Conservation (phyloP, 495 filamentous ascomycete species). For the Sordaria brevicollis region DNA sequence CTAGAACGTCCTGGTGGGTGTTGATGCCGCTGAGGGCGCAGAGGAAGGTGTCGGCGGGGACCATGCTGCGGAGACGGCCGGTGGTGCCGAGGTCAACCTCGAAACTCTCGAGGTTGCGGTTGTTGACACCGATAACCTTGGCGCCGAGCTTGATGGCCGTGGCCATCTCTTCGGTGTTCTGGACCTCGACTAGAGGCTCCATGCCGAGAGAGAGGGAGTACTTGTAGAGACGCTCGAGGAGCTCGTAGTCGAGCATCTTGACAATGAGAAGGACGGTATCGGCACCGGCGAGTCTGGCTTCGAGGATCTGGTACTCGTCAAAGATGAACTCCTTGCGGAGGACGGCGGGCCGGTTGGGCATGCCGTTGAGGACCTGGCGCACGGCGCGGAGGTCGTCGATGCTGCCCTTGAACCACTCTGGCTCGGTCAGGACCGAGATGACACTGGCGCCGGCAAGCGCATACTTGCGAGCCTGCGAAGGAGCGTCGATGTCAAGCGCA, state of each 20-base stretch:
- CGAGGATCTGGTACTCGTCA: slow-evolving; percentile 95
- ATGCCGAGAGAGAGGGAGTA: slow-evolving; percentile 89
- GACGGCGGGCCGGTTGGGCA: slow-evolving; percentile 85
- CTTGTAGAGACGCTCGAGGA: slow-evolving; percentile 69
- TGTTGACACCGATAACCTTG: slow-evolving; percentile 97
- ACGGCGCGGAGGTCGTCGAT: slow-evolving; percentile 89
- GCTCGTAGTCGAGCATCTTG: slow-evolving; percentile 80
- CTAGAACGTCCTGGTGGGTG: slow-evolving; percentile 78
- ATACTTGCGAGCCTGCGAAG: slow-evolving; percentile 82
- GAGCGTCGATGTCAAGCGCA: slow-evolving; percentile 74
- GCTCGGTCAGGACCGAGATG: slow-evolving; percentile 95
- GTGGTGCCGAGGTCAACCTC: slow-evolving; percentile 95
- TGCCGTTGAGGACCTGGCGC: slow-evolving; percentile 74
- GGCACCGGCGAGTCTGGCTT: slow-evolving; percentile 85
- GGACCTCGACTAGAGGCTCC: slow-evolving; percentile 96
- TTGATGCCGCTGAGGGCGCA: slow-evolving; percentile 93
- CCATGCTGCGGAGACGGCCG: slow-evolving; percentile 75
- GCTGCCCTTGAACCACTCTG: slow-evolving; percentile 96
- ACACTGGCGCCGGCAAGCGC: slow-evolving; percentile 90
- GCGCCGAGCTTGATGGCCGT: slow-evolving; percentile 76
- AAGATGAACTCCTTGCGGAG: slow-evolving; percentile 97
- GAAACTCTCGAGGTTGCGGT: slow-evolving; percentile 89
- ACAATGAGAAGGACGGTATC: slow-evolving; percentile 96
- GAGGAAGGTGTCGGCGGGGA: slow-evolving; percentile 77
- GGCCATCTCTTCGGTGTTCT: slow-evolving; percentile 86